phyloP scores from a whole-genome alignment of 2,329 filamentous ascomycete species.

The Xylaria sp. region DNA sequence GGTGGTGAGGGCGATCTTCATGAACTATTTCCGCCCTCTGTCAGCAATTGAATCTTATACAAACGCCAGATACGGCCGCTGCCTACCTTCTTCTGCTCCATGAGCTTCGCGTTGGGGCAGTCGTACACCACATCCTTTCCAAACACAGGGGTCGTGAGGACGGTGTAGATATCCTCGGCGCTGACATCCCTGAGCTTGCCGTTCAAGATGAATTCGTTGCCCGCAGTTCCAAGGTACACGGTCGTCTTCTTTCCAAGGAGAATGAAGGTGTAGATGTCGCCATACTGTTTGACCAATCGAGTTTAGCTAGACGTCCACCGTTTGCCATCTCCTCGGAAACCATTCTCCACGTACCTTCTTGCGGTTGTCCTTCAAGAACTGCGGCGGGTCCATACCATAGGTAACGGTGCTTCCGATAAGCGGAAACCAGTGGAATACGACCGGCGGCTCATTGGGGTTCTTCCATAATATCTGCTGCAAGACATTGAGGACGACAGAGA shows the following conservation, averaged over 20 bases:
- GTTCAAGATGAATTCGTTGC: conserved; percentile 89
- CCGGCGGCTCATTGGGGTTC: conserved; percentile 73
- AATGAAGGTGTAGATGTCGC: conserved; percentile 85
- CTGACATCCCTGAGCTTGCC: conserved; percentile 85
- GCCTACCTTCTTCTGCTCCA: conserved; percentile 89
- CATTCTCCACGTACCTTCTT: conserved; percentile 57
- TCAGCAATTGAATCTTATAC: background rate
- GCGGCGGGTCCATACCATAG: conserved; percentile 91
- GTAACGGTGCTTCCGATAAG: conserved; percentile 85
- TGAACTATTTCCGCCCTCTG: conserved; percentile 48
- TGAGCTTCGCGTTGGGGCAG: conserved; percentile 84
- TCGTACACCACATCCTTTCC: conserved; percentile 86
- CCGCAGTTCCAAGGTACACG: conserved; percentile 72
- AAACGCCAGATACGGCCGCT: background rate
- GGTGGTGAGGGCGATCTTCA: conserved; percentile 74
- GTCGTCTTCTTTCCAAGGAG: conserved; percentile 86
- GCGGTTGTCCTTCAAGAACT: conserved; percentile 73
- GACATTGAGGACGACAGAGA: conserved; percentile 72
- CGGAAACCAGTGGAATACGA: conserved; percentile 78
- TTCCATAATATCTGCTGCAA: conserved; percentile 72
- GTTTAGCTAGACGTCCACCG: conserved; percentile 13
- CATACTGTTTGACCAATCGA: conserved; percentile 52
- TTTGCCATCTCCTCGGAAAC: background rate
- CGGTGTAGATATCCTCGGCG: conserved; percentile 84
- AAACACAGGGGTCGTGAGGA: conserved; percentile 67